A percentile compares a stretch with the other conserved stretches of the same genome.
phyloP scores from a whole-genome alignment of 768 basidiomycete species.

The Boletus edulis region DNA sequence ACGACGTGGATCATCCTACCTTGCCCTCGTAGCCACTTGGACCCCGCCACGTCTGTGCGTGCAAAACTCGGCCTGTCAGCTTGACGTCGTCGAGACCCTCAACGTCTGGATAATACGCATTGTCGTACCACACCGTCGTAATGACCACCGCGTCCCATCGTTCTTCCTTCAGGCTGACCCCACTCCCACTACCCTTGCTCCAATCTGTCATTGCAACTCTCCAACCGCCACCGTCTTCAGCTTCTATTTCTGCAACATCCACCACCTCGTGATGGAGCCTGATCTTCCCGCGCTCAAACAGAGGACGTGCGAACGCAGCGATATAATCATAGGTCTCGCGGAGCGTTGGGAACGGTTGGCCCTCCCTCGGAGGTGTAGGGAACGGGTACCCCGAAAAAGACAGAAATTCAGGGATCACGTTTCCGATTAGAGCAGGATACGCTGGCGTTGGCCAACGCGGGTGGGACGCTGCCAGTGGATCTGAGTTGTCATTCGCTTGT shows the following conservation, averaged over 20 bases:
- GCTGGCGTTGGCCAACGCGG: constrained; percentile 45
- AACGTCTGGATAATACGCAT: constrained; percentile 42
- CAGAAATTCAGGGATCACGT: constrained; percentile 44
- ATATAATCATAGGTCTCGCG: constrained; percentile 29
- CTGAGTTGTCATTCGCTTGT: neutral
- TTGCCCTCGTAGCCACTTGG: constrained; percentile 36
- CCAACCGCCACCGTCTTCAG: constrained; percentile 34
- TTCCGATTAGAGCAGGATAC: constrained; percentile 48
- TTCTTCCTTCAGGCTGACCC: constrained; percentile 29
- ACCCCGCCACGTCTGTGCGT: constrained; percentile 44
- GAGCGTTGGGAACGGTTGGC: constrained; percentile 32
- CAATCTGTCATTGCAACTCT: constrained; percentile 38
- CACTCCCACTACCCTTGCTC: constrained; percentile 21
- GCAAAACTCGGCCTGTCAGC: constrained; percentile 35
- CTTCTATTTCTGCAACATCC: constrained; percentile 35
- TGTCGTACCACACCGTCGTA: constrained; percentile 45
- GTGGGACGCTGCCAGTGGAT: neutral
- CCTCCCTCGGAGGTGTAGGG: constrained; percentile 18
- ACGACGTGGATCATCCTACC: constrained; percentile 7
- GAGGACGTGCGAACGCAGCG: constrained; percentile 23
- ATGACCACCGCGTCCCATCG: constrained; percentile 51
- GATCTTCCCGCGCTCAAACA: constrained; percentile 32
- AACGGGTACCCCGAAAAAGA: constrained; percentile 32
- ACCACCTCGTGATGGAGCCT: constrained; percentile 42
- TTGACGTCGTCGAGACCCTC: constrained; percentile 40